phyloP scores from a whole-genome alignment of 2,329 filamentous ascomycete species.

The Colletotrichum siamense region DNA sequence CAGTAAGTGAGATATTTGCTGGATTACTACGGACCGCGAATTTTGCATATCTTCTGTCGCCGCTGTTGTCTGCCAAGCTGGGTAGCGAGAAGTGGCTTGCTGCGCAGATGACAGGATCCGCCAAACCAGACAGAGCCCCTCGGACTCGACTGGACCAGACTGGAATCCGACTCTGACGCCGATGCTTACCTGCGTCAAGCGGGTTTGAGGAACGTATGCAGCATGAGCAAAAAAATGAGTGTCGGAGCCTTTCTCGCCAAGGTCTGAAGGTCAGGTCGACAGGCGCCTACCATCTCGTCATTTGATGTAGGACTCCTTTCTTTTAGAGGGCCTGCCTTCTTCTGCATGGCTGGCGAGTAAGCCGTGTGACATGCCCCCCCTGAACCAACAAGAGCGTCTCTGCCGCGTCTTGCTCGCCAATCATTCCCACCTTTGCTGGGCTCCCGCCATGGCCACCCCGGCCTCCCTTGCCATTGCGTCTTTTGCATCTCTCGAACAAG shows the following conservation, averaged over 20 bases:
- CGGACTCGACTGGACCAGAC: background rate
- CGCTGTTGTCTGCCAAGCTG: background rate
- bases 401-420: background rate
- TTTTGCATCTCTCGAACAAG: background rate
- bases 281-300: background rate
- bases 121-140: background rate
- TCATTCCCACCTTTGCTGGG: background rate
- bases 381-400: background rate
- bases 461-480: background rate
- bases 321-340: background rate
- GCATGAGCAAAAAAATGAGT: background rate
- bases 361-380: background rate
- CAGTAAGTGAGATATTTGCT: background rate
- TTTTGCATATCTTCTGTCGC: background rate
- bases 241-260: background rate
- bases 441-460: background rate
- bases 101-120: slow-evolving; percentile 12
- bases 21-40: too few relatives aligned
- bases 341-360: background rate
- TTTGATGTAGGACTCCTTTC: background rate
- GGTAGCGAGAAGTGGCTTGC: background rate
- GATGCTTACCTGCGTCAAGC: background rate
- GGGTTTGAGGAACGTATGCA: background rate
- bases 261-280: background rate
- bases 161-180: background rate